Percentiles rank a stretch among this genome's conserved stretches.
Conservation (phyloP, 192 early-diverging fungal genomes). For the Backusella mclennaniae region DNA sequence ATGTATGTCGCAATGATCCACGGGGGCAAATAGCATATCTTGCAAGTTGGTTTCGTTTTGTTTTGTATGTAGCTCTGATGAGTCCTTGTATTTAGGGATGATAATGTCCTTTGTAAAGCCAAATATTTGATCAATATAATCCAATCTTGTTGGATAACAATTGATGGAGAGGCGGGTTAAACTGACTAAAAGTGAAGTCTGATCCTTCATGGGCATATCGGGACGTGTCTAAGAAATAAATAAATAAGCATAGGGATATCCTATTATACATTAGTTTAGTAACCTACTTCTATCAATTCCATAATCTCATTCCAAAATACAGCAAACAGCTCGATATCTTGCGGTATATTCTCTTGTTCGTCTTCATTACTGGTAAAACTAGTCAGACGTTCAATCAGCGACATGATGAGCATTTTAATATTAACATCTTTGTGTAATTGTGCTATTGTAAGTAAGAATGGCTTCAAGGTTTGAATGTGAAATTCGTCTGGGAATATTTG, state of each 20-base stretch:
- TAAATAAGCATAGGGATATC: not conserved
- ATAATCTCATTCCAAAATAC: conserved; percentile 97
- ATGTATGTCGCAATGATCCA: conserved; percentile 73
- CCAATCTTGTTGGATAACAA: conserved; percentile 84
- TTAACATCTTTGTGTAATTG: conserved; percentile 90
- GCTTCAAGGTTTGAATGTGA: conserved; percentile 86
- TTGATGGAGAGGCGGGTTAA: conserved; percentile 86
- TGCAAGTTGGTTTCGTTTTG: conserved; percentile 73
- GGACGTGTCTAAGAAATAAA: conserved; percentile 56
- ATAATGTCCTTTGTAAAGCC: conserved; percentile 80
- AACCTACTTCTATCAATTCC: conserved; percentile 80
- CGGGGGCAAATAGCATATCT: conserved; percentile 77
- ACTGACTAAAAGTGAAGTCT: conserved; percentile 82
- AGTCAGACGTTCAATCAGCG: conserved; percentile 90
- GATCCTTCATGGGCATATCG: conserved; percentile 90
- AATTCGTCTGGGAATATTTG: conserved; percentile 98
- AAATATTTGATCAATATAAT: conserved; percentile 88
- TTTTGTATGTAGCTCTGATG: conserved; percentile 60
- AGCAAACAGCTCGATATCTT: conserved; percentile 87
- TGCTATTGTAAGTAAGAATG: conserved; percentile 85
- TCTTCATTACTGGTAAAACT: conserved; percentile 83
- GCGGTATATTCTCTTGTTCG: conserved; percentile 65
- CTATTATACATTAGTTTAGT: not conserved
- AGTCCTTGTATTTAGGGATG: conserved; percentile 34
- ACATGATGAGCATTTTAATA: conserved; percentile 95